These are phyloP conservation scores for Solanum hybrid DNA, from an alignment of 305 asterid genomes.

Conservation along the genomic window DNA sequence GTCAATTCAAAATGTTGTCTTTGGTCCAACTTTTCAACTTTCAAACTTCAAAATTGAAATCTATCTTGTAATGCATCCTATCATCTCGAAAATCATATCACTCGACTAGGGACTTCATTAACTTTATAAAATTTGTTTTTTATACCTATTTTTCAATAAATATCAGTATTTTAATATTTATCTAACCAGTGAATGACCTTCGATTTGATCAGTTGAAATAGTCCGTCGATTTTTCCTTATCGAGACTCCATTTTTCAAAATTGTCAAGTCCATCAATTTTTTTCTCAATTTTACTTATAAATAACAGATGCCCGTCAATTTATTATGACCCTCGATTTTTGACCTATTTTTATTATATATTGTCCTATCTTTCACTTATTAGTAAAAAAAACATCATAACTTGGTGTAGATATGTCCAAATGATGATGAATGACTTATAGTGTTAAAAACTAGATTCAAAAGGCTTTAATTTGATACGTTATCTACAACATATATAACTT, in stretches of 20 bases:
- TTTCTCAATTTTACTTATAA: neutral
- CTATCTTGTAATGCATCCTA: neutral
- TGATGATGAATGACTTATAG: neutral
- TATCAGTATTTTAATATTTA: neutral
- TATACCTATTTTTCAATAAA: neutral
- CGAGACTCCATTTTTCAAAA: neutral
- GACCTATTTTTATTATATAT: neutral
- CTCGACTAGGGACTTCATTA: neutral
- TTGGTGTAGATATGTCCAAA: neutral
- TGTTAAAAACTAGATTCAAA: neutral
- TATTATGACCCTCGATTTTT: neutral
- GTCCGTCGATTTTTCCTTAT: neutral
- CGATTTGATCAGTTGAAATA: neutral
- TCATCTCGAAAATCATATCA: neutral
- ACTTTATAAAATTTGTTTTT: neutral
- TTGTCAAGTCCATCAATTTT: neutral
- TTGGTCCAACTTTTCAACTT: neutral
- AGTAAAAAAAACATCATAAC: neutral
- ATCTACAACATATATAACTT: neutral
- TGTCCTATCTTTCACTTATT: neutral
- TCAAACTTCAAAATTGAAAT: neutral
- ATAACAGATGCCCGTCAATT: neutral
- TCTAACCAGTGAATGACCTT: neutral
- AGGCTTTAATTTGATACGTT: neutral
- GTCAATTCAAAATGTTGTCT: neutral